Conservation (phyloP, 257 asterid genomes). For the Petunia axillaris region DNA sequence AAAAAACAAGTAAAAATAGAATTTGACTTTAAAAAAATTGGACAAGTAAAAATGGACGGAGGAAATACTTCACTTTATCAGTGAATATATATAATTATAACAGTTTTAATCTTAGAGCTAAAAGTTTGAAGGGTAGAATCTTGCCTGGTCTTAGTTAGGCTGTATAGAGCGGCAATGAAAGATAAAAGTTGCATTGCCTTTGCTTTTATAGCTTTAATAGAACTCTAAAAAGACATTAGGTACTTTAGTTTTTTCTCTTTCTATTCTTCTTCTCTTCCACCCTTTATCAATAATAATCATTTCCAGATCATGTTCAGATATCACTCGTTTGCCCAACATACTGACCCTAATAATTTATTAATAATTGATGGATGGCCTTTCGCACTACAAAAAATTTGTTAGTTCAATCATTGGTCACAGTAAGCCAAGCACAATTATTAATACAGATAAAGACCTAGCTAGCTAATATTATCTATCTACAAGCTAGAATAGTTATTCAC, state of each 20-base stretch:
- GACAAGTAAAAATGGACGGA: no score
- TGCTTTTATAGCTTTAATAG: constrained; percentile 46
- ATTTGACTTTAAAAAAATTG: no score
- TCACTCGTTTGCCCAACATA: neutral
- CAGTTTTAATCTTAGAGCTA: neutral
- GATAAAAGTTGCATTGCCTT: constrained; percentile 58
- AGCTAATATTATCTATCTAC: no score
- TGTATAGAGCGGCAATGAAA: constrained; percentile 31
- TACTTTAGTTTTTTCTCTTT: constrained; percentile 41
- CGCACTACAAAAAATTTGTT: no score
- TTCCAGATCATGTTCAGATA: constrained; percentile 56
- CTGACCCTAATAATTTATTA: no score
- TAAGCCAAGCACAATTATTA: no score
- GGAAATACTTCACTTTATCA: no score
- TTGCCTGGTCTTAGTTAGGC: constrained; percentile 50
- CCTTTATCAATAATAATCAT: constrained; percentile 47
- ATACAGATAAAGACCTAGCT: no score
- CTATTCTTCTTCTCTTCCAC: constrained; percentile 20
- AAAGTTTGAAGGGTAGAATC: constrained; percentile 39
- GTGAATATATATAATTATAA: neutral
- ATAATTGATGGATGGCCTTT: no score
- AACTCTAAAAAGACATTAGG: constrained; percentile 46
- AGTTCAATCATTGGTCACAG: no score
- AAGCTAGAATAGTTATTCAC: no score
- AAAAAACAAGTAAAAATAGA: no score